Base-by-base conservation (phyloP, 805 yeast genomes). In the Ogataea zsoltii region DNA sequence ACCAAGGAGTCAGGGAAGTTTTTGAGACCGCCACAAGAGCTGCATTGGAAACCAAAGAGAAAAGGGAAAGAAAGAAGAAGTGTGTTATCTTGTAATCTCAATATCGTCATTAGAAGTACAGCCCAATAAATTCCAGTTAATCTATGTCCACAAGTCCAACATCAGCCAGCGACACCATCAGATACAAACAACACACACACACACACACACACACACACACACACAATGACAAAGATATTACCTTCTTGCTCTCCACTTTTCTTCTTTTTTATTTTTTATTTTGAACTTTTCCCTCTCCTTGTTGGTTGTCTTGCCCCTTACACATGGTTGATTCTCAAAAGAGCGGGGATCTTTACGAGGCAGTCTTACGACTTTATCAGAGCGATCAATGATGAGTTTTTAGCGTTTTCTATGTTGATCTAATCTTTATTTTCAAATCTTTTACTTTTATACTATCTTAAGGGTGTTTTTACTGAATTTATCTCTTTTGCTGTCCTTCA, bases 21-120 rank as follows among this genome's bases (percentile, higher is more conserved):
- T 89, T 89, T 64, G 95, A 88, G 72, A 82, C 87, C 56, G 96
- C 97, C 28, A 88, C 96, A 18, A 80, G 96, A 67, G 96, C 96
- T 45, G 88, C 96, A 15, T 78, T 89, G 60, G 79, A 77, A 74
- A 80, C 82, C 45, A 80, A 83, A 68, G 79, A 74, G 61, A 66
- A 67, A 68, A 66, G 70, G 69, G 72, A 68, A 62, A 77, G 77
- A 63, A 79, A 77, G 74, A 79, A 77, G 76, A 83, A 79, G 73
- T 87, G 95, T 74, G 72, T 75, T 59, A 75, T 86, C 55, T 79
- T 86, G 72, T 87, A 75, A 46, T 31, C 37, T 12, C 15, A 34
- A 14, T 19, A 37, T 26, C 19, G 19, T 18, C 33, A 35, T 29
- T 34, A 29, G 38, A 32, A 26, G 28, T 34, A 33, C 44, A 30